Evolutionary conservation across 495 filamentous ascomycete species (phyloP).

Genomic region (Neurospora discreta): DNA sequence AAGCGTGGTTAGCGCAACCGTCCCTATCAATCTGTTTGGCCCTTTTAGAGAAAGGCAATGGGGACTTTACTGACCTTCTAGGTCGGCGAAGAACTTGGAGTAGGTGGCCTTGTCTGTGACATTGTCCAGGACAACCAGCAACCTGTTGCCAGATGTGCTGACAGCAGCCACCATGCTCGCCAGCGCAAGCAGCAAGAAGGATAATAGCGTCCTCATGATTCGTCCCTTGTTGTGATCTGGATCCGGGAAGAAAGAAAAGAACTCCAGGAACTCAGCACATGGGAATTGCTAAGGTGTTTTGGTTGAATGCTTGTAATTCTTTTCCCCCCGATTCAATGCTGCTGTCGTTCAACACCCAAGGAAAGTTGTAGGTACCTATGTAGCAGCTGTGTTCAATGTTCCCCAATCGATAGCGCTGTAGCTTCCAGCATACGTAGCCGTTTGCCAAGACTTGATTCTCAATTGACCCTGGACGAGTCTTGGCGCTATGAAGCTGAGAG

Average conservation of each 20-base stretch:
- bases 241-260: constrained; percentile 13
- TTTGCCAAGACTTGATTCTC: constrained; percentile 23
- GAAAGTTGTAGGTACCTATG: not conserved
- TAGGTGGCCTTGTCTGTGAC: constrained; percentile 65
- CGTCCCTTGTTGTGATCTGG: constrained; percentile 22
- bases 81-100: constrained; percentile 69
- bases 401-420: not conserved
- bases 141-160: constrained; percentile 67
- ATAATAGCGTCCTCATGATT: constrained; percentile 66
- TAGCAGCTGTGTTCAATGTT: not conserved
- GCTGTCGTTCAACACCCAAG: not conserved
- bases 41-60: no score
- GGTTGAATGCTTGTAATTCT: not conserved
- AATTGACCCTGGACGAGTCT: constrained; percentile 1
- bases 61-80: constrained; percentile 50
- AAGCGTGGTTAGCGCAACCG: constrained; percentile 10
- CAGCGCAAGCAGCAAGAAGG: constrained; percentile 53
- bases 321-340: not conserved
- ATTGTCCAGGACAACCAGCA: constrained; percentile 84
- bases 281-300: not conserved
- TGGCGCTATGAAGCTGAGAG: not conserved
- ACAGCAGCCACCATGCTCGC: constrained; percentile 58
- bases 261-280: not conserved
- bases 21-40: not conserved
- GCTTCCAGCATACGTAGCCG: constrained; percentile 27